These are phyloP conservation scores for Eucalyptus sp. DNA, from an alignment of 345 rosid genomes.

Conservation along the genomic window DNA sequence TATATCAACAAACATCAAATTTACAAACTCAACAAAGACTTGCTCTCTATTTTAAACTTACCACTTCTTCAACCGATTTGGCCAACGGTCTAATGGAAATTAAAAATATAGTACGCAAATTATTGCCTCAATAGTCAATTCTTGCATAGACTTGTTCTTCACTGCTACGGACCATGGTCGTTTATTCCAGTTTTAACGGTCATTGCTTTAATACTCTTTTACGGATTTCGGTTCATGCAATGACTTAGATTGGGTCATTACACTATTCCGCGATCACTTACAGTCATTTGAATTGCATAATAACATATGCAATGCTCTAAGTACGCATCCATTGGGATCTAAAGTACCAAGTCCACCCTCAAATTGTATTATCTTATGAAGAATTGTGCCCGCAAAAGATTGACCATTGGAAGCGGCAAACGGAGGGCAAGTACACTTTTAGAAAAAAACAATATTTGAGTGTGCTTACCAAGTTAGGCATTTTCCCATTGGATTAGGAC, in stretches of 20 bases:
- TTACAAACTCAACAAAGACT: not conserved
- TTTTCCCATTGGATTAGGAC: not conserved
- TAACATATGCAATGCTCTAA: not conserved
- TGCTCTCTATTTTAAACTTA: not conserved
- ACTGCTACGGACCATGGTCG: accelerated
- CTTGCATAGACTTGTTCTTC: not conserved
- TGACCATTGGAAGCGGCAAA: not conserved
- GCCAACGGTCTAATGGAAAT: not conserved
- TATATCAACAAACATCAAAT: not conserved
- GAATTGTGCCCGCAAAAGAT: not conserved
- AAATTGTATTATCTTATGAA: not conserved
- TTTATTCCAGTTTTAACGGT: not conserved
- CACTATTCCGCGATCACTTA: not conserved
- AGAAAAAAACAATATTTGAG: not conserved
- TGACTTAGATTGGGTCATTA: not conserved
- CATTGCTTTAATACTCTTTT: not conserved
- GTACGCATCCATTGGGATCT: not conserved
- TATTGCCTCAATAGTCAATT: not conserved
- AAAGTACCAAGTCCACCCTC: not conserved
- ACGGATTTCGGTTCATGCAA: not conserved
- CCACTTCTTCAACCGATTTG: not conserved
- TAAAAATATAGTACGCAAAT: not conserved
- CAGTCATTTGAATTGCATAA: not conserved
- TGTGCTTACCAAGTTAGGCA: not conserved
- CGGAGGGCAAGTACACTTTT: not conserved